phyloP scores from a whole-genome alignment of 306 rosid species.

The Albizia julibrissin region DNA sequence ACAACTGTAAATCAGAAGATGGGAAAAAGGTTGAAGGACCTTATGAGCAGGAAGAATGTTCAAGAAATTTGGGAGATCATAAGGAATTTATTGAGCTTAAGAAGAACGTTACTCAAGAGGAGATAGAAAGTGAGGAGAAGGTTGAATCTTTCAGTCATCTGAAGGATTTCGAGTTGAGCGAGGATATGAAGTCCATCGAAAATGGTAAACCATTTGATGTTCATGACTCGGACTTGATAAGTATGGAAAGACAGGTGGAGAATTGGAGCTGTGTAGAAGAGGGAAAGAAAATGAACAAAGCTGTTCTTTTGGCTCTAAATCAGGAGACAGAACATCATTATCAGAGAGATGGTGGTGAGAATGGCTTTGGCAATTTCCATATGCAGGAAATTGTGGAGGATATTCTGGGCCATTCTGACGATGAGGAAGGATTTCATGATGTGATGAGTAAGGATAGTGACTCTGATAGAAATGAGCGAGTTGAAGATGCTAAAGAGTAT shows the following conservation, averaged over 20 bases:
- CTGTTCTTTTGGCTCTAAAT: conserved; percentile 43
- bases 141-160: conserved; percentile 32
- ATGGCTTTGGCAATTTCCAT: conserved; percentile 36
- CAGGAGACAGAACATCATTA: conserved; percentile 39
- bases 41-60: conserved; percentile 34
- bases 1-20: conserved; percentile 36
- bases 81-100: conserved; percentile 32
- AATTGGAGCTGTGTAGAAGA: conserved; percentile 38
- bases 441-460: conserved; percentile 36
- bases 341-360: conserved; percentile 40
- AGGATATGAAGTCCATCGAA: conserved; percentile 37
- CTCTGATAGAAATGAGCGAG: conserved; percentile 40
- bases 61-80: conserved; percentile 27
- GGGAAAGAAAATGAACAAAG: conserved; percentile 35
- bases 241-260: conserved; percentile 33
- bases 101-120: conserved; percentile 33
- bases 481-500: conserved; percentile 38
- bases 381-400: conserved; percentile 37
- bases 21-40: conserved; percentile 33
- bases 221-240: conserved; percentile 32
- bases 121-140: conserved; percentile 39
- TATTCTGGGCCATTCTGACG: conserved; percentile 36
- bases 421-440: conserved; percentile 43
- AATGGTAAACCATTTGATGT: conserved; percentile 30
- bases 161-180: conserved; percentile 45